Base-by-base conservation (phyloP, 1,284 basidiomycete genomes). In the Cystobasidiaceae sp. region DNA sequence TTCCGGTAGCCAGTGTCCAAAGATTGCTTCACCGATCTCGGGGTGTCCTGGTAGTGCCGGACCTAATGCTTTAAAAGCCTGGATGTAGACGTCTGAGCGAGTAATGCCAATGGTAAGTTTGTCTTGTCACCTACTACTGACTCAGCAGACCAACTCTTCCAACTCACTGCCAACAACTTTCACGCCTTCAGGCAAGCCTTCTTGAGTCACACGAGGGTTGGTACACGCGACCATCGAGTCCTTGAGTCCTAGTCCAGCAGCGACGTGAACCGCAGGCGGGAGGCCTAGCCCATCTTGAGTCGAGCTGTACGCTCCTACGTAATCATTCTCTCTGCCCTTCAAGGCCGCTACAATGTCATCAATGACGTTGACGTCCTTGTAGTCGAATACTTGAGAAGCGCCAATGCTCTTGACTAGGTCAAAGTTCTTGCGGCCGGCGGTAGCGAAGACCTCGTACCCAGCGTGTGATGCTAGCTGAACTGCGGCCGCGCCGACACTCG, bases 401-500 rank as follows among this genome's bases (percentile, higher is more conserved):
- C 69, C 69, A 45, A 70, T 54, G 32, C 59, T 48, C 41, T 66
- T 68, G 52, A 67, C 65, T 1, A 56, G 21, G 5, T 67, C 61
- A 46, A 63, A 62, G 56, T 70, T 70, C 9, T 55, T 45, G 7
- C 63, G 63, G 32, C 65, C 65, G 27, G 65, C 62, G 9, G 68
- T 70, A 17, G 68, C 41, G n/a, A 69, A 60, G 32, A 69, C 69
- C 3, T 46, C 39, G 23, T 68, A 33, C 5, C 69, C 69, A 1
- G 69, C 61, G 3, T 57, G 63, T 7, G 46, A 55, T 15, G 73
- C 73, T 27, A 77, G 71, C 68, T 77, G 76, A 30, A 72, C 67
- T 2, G 73, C 75, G 44, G 70, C 72, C 15, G 69, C 56, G n/a
- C 76, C 76, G 48, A 76, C 73, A 7, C 71, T 71, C 0, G 73